Conservation (phyloP, 1,284 basidiomycete species). For the Moniliophthora roreri region DNA sequence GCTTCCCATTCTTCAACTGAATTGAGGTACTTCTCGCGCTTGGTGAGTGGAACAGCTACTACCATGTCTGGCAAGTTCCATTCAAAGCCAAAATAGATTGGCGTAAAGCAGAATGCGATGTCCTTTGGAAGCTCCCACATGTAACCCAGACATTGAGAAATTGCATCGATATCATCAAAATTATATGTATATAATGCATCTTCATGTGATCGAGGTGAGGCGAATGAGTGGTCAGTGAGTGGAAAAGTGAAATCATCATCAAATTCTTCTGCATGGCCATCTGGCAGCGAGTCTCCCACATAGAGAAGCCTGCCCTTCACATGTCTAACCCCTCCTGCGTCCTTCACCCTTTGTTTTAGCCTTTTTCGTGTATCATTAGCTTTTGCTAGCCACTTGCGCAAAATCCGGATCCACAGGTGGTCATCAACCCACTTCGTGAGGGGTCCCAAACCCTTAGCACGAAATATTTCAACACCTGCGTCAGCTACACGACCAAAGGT, state of each 20-base stretch:
- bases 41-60: conserved; percentile 24
- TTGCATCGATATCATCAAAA: conserved; percentile 25
- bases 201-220: conserved; percentile 3
- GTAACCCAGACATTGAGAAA: conserved; percentile 28
- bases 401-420: conserved; percentile 34
- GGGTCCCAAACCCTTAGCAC: conserved; percentile 28
- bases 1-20: conserved; percentile 22
- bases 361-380: conserved; percentile 22
- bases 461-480: conserved; percentile 29
- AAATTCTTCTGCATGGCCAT: conserved; percentile 28
- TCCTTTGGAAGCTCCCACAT: conserved; percentile 32
- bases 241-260: conserved; percentile 26
- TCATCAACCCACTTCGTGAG: conserved; percentile 42
- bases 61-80: conserved; percentile 28
- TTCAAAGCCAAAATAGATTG: conserved; percentile 30
- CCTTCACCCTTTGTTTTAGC: conserved; percentile 12
- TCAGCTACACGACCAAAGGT: conserved; percentile 30
- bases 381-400: conserved; percentile 5
- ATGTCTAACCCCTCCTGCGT: conserved; percentile 20
- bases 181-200: conserved; percentile 24
- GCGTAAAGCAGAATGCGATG: conserved; percentile 21
- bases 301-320: conserved; percentile 30
- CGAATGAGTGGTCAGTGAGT: conserved; percentile 20
- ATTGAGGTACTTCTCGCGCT: conserved; percentile 26
- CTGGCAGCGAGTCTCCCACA: conserved; percentile 18